Evolutionary conservation across 2,329 filamentous ascomycete species (phyloP).

Genomic region (Chaetomiaceae sp.): DNA sequence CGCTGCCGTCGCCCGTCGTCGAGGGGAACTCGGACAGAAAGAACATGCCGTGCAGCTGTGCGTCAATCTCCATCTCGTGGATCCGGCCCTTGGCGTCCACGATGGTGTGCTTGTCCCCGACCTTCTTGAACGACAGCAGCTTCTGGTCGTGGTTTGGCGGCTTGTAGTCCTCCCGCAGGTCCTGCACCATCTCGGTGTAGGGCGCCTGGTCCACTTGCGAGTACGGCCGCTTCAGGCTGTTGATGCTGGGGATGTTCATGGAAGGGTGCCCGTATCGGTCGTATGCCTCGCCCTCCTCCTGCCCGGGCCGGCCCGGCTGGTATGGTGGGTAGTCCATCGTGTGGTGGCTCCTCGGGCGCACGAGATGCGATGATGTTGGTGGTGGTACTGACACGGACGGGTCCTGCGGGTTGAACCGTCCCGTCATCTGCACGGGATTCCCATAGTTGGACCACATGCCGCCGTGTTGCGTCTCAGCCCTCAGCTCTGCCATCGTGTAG

Average conservation of each 20-base stretch:
- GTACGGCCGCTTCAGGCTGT: constrained; percentile 54
- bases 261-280: constrained; percentile 48
- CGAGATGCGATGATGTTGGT: constrained; percentile 44
- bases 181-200: constrained; percentile 59
- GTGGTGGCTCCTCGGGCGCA: constrained; percentile 45
- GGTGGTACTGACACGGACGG: constrained; percentile 44
- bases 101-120: constrained; percentile 56
- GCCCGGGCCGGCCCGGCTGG: constrained; percentile 49
- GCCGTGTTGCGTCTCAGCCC: constrained; percentile 54
- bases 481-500: constrained; percentile 61
- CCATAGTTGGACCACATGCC: constrained; percentile 57
- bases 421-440: constrained; percentile 49
- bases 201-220: constrained; percentile 49
- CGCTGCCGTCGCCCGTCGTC: constrained; percentile 51
- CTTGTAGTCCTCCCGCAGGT: constrained; percentile 56
- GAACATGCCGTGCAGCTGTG: constrained; percentile 85
- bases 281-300: constrained; percentile 52
- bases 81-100: constrained; percentile 56
- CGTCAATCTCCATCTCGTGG: constrained; percentile 59
- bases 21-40: constrained; percentile 77
- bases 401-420: constrained; percentile 49
- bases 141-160: constrained; percentile 59
- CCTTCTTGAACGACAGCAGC: constrained; percentile 53
- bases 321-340: constrained; percentile 46
- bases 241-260: constrained; percentile 43